Evolutionary conservation across 192 early-diverging fungal species (phyloP), one percentile per base, ranked within the genome.

Genomic region (Entrophospora sp.): DNA sequence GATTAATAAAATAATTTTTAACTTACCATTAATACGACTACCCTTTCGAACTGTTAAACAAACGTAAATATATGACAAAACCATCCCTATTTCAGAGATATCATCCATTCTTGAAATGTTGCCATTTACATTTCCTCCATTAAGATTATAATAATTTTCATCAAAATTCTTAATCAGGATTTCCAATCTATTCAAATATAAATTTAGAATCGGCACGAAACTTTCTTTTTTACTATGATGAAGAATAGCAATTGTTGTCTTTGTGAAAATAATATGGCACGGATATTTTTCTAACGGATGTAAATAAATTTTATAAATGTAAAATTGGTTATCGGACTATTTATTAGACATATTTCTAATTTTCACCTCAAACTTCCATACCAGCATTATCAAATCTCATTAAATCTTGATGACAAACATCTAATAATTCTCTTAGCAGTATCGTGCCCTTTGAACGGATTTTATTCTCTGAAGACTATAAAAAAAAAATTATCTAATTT

Each of bases 11-110:
- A 56, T 0, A 12, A 8, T 34, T 14, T 44, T 24, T 20, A 36
- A 42, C 28, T 35, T 22, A 79, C 78, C 73, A 62, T 77, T 69
- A 34, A 83, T 71, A 68, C 79, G 82, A 46, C 62, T 77, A 8
- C 73, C 77, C 43, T 81, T 81, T 22, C 78, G 65, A 37, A 80
- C 78, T n/a, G 82, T 77, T 6, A 78, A 75, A 27, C 79, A 74
- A 25, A 80, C 67, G 37, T 68, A 62, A 28, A 80, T 42, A n/a
- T 79, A 40, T 1, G 78, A 72, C 18, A 84, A 46, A 18, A 59
- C 64, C 30, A 77, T 73, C 34, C 68, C 61, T 48, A 84, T 68
- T 25, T 72, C 69, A 22, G 28, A 22, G 4, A 51, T 28, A 66
- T n/a, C n/a, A n/a, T n/a, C n/a, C n/a, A n/a, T n/a, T n/a, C n/a